Evolutionary conservation across 805 yeast genomes (phyloP).

Genomic region (Candida arabinofermentans): DNA sequence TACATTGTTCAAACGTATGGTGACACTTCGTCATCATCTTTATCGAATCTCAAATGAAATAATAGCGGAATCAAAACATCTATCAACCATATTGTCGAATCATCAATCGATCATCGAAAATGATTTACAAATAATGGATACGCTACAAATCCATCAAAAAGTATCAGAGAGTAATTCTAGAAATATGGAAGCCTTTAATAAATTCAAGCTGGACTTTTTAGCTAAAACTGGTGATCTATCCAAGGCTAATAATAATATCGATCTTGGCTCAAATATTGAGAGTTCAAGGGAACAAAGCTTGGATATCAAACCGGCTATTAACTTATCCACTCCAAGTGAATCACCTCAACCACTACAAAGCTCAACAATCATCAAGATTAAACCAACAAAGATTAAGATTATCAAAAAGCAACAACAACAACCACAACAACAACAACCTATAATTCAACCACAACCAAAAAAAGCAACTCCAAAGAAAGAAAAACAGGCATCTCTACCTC

Average conservation of each 20-base stretch:
- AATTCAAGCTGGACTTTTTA: constrained; percentile 21
- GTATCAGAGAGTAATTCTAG: constrained; percentile 11
- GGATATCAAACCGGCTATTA: not conserved
- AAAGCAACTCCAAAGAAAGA: not conserved
- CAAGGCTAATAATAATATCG: too few relatives aligned
- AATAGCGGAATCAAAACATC: constrained; percentile 23
- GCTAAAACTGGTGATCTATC: too few relatives aligned
- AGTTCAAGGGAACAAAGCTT: not conserved
- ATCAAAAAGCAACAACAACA: not conserved
- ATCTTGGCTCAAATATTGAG: too few relatives aligned
- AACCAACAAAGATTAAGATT: not conserved
- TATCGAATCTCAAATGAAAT: constrained; percentile 23
- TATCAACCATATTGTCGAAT: constrained; percentile 13
- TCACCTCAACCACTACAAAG: not conserved
- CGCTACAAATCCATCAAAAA: constrained; percentile 13
- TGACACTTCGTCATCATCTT: constrained; percentile 2
- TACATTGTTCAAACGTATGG: not conserved
- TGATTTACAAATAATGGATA: constrained; percentile 23
- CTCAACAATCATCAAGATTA: not conserved
- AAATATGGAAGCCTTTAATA: constrained; percentile 19
- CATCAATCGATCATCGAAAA: constrained; percentile 23
- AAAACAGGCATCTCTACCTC: not conserved
- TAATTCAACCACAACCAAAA: not conserved
- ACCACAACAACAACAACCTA: not conserved
- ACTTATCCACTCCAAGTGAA: not conserved